Evolutionary conservation across 2,329 filamentous ascomycete genomes (phyloP).

Genomic region (Pseudocercospora crystallina): DNA sequence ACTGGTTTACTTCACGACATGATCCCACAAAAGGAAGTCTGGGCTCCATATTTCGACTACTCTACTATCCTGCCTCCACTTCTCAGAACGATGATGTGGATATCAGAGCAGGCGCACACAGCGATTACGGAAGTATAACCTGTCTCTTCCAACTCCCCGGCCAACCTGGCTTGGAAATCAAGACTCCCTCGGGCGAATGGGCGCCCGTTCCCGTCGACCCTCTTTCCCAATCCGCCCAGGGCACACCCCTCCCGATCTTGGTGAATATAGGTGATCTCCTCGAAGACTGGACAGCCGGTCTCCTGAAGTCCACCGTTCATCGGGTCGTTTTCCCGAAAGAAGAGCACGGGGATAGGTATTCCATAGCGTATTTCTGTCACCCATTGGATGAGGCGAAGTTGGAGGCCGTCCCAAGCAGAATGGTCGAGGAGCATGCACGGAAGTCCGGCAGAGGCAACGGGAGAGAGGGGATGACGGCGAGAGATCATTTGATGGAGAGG

Average conservation of each 20-base stretch:
- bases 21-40: constrained; percentile 51
- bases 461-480: constrained; percentile 53
- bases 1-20: constrained; percentile 64
- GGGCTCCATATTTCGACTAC: constrained; percentile 53
- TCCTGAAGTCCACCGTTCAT: constrained; percentile 85
- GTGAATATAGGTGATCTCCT: constrained; percentile 71
- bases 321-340: constrained; percentile 70
- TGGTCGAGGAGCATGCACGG: constrained; percentile 45
- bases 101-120: constrained; percentile 86
- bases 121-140: constrained; percentile 73
- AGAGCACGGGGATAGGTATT: constrained; percentile 32
- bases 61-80: constrained; percentile 48
- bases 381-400: constrained; percentile 56
- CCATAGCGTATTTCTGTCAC: constrained; percentile 60
- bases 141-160: constrained; percentile 80
- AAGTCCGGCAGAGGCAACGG: constrained; percentile 32
- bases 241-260: constrained; percentile 56
- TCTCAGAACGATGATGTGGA: constrained; percentile 47
- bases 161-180: constrained; percentile 84
- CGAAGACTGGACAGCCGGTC: constrained; percentile 85
- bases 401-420: constrained; percentile 54
- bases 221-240: neutral
- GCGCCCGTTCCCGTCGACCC: constrained; percentile 47
- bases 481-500: constrained; percentile 58
- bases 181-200: constrained; percentile 53